Base-by-base conservation (phyloP, 2,329 filamentous ascomycete genomes). In the Lachnellula hyalina region DNA sequence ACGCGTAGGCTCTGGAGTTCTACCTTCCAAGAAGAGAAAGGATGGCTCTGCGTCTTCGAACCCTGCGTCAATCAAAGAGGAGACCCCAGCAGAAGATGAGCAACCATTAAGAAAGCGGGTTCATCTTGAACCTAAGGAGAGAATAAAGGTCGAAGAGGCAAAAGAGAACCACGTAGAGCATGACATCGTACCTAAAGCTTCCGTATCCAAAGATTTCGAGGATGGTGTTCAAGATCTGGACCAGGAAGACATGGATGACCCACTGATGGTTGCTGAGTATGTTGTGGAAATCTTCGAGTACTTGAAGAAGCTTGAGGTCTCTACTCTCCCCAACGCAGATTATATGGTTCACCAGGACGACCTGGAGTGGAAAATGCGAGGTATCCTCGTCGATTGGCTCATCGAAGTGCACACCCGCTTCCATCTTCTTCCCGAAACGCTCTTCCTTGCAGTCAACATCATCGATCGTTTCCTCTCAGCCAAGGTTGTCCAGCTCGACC, bases 381-480 rank as follows among this genome's bases (percentile, higher is more conserved):
- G 92, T 61, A 96, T 99, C 63, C 83, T 99, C 52, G 85, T 97
- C 63, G 94, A 99, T 76, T 99, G 94, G 94, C 81, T 99, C 62
- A 92, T 99, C 60, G 94, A 99, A 73, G 94, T 99, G 47, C 94
- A 99, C 77, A 96, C 90, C 21, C 89, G 93, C 54, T 99, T 97
- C 79, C 89, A 94, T 64, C 84, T 99, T 17, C 82, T 97, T 42
- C 94, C 94, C 21, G 94, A 99, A 76, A 97, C 94, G 2, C 81
- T 97, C 46, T 99, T 96, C 81, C 83, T 99, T 38, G 87, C 92
- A 46, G 90, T 96, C 80, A 99, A 97, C 81, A 91, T 97, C 72
- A 95, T 97, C 70, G 94, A 99, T 72, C 92, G 94, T 57, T 99
- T 97, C 78, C 83, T 99, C 47, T 96, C 93, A 0, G 84, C 86